Base-by-base conservation (phyloP, 495 filamentous ascomycete species). In the Aspergillus coremiiformis region DNA sequence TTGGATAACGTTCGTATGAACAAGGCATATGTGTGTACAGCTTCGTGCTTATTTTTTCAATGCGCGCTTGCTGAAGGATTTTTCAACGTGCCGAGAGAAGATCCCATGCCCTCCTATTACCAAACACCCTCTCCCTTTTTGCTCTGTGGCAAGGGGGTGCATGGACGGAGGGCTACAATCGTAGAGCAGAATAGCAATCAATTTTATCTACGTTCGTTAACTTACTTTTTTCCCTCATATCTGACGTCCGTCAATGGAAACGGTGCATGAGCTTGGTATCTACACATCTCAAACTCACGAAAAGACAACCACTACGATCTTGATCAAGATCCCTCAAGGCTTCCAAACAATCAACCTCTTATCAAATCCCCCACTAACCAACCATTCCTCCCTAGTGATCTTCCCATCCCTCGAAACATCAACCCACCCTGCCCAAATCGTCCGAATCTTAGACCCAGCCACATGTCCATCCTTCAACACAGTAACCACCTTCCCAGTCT, bases 1-100 rank as follows among this genome's bases (percentile, higher is more conserved):
- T 47, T 26, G 44, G 0, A 19, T 24, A 10, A 19, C 17, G 26
- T 39, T 48, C 39, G 37, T 44, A 42, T 53, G 33, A 67, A 50
- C 64, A 61, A n/a, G 93, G 93, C 93, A 98, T 95, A 85, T 88
- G 90, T 98, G 93, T 98, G 93, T 98, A 98, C 93, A 96, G 89
- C 90, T 80, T 77, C 80, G 80, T 80, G 78, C 80, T 76, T 17
- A 27, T 49, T 60, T 72, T 71, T 70, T 66, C 80, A 71, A 86
- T 90, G 87, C 82, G 79, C 81, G 77, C 71, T 65, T 83, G 86
- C 88, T 96, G 92, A 97, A 97, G 93, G 93, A 92, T 86, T 75
- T 66, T 74, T 84, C 23, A 62, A 84, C 90, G 87, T 98, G 93
- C 93, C 93, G 76, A 96, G 84, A 98, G 66, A 66, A 73, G 75